Base-by-base conservation (phyloP, 1,284 basidiomycete genomes). In the Pseudozyma sp. region DNA sequence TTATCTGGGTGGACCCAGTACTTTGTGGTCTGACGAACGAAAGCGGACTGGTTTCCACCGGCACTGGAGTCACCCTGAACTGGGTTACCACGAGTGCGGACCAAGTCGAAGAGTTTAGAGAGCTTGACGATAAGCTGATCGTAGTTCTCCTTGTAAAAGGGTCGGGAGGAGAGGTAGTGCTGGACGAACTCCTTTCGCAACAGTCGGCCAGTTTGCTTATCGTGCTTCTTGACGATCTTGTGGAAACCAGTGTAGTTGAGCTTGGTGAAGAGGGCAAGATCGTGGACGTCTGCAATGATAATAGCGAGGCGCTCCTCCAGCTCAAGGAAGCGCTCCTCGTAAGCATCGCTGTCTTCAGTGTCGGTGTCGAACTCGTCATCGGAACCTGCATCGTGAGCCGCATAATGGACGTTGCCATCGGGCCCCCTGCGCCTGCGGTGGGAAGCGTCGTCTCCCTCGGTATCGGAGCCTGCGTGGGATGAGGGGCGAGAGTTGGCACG, bases 151-250 rank as follows among this genome's bases (percentile, higher is more conserved):
- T 93, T 96, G 89, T 98, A 97, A 87, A 99, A 99, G 0, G 96
- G 95, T 14, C 95, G 91, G 79, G 92, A 92, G 83, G 95, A 94
- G 58, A 99, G 90, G 86, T 95, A 97, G 71, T 95, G 91, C 85
- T 94, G 92, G 78, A 95, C 90, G 83, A 90, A 90, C 39, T 88
- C 87, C 48, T 87, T 86, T 79, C 89, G 88, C 51, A 90, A 84
- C 35, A 87, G 86, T 69, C 87, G 88, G n/a, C 87, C 88, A 14
- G 89, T 90, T 75, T 88, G 87, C 87, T 90, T 90, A 84, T 93
- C 92, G 84, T 93, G 92, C 91, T 93, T 93, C 89, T 99, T 99
- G 74, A 98, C 89, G 74, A 99, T 99, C 87, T 99, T 99, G 89
- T 97, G 93, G 86, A 99, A 99, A 10, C 97, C 97, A 0, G 97